Evolutionary conservation across 345 rosid genomes (phyloP).

Genomic region (Odontarrhena argentea): DNA sequence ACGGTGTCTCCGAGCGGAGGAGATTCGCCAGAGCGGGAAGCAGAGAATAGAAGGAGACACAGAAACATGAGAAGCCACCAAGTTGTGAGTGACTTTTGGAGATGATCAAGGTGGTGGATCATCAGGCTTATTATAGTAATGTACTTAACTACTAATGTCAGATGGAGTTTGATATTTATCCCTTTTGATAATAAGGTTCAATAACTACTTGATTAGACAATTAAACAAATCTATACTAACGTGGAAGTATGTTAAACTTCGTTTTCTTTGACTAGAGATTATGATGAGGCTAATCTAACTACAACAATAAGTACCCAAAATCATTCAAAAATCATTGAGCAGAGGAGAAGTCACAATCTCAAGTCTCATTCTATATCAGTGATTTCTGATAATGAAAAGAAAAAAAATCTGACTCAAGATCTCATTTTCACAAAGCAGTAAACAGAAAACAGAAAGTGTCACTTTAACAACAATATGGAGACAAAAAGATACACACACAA

Average conservation of each 20-base stretch:
- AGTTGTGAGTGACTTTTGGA: slow-evolving; percentile 17
- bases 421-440: slow-evolving; percentile 17
- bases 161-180: neutral
- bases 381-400: neutral
- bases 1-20: slow-evolving; percentile 32
- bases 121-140: no score
- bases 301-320: neutral
- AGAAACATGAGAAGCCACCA: slow-evolving; percentile 20
- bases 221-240: neutral
- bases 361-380: slow-evolving; percentile 8
- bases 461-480: slow-evolving; percentile 12
- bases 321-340: slow-evolving; percentile 8
- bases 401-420: neutral
- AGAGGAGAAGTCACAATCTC: neutral
- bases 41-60: slow-evolving; percentile 20
- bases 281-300: neutral
- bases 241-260: neutral
- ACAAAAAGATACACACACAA: slow-evolving; percentile 23
- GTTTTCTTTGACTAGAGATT: no score
- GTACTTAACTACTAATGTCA: no score
- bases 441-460: neutral
- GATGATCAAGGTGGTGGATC: neutral
- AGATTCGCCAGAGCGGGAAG: slow-evolving; percentile 26
- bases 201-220: neutral
- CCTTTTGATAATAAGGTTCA: neutral